Percentiles rank a stretch among this genome's conserved stretches.
These are phyloP conservation scores for Przewalskia tangutica DNA, from an alignment of 257 asterid species.

Conservation along the genomic window DNA sequence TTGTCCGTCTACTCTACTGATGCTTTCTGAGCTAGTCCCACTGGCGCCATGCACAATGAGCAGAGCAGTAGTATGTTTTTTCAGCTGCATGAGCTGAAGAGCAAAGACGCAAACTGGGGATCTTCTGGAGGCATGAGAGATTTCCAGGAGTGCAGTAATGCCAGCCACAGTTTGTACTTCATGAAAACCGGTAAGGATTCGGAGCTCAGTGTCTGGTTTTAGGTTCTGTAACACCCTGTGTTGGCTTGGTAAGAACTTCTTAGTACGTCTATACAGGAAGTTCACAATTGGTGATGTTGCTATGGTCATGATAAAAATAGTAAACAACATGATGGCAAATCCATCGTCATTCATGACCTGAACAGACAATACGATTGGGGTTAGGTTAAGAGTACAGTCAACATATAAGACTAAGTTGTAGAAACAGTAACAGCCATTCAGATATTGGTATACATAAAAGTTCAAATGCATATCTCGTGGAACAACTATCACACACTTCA, in stretches of 20 bases:
- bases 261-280: slow-evolving; percentile 7
- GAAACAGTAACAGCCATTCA: too few relatives aligned
- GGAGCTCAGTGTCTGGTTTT: slow-evolving; percentile 11
- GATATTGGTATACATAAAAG: neutral
- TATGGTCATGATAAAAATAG: slow-evolving; percentile 2
- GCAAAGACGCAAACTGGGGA: slow-evolving; percentile 14
- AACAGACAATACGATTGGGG: neutral
- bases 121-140: slow-evolving; percentile 13
- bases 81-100: slow-evolving; percentile 14
- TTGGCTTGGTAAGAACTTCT: slow-evolving; percentile 12
- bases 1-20: slow-evolving; percentile 7
- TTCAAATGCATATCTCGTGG: neutral
- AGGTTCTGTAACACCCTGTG: slow-evolving; percentile 8
- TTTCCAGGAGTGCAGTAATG: slow-evolving; percentile 3
- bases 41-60: slow-evolving; percentile 13
- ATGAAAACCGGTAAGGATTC: slow-evolving; percentile 16
- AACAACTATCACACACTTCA: neutral
- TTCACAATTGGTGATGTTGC: slow-evolving; percentile 13
- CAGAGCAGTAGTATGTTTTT: slow-evolving; percentile 12
- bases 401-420: neutral
- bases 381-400: neutral
- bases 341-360: slow-evolving; percentile 4
- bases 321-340: slow-evolving; percentile 6
- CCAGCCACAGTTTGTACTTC: slow-evolving; percentile 14
- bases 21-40: neutral